Evolutionary conservation across 495 filamentous ascomycete genomes (phyloP).

Genomic region (Daldinia childiae): DNA sequence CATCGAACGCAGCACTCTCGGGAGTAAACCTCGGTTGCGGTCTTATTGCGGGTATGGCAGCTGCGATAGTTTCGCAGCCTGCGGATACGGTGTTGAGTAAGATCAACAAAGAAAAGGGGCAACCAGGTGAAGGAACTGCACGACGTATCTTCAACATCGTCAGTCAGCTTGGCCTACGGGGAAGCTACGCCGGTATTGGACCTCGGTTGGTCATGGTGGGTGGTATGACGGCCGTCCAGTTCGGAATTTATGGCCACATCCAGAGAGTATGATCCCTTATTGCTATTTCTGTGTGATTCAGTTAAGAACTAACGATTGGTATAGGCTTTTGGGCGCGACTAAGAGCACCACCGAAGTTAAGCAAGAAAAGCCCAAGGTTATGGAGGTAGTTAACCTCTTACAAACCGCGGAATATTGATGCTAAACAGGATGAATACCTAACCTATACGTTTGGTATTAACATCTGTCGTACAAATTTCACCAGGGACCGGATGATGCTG

Average conservation of each 20-base stretch:
- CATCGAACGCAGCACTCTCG: constrained; percentile 71
- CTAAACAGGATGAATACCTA: neutral
- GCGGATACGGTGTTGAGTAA: constrained; percentile 90
- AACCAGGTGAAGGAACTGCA: constrained; percentile 79
- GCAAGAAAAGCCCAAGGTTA: constrained; percentile 17
- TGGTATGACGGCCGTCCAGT: constrained; percentile 80
- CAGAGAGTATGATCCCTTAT: constrained; percentile 55
- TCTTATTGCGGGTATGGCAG: constrained; percentile 87
- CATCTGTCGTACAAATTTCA: constrained; percentile 14
- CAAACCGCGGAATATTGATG: constrained; percentile 26
- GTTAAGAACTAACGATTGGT: constrained; percentile 14
- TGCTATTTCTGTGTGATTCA: neutral
- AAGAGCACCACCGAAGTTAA: constrained; percentile 29
- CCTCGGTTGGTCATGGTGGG: constrained; percentile 79
- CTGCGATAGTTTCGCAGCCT: constrained; percentile 84
- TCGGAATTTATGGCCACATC: constrained; percentile 83
- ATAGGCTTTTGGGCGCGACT: constrained; percentile 44
- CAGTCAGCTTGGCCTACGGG: constrained; percentile 78
- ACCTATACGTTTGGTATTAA: neutral
- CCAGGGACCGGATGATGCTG: constrained; percentile 9
- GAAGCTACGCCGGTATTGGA: constrained; percentile 79
- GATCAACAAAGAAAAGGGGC: constrained; percentile 89
- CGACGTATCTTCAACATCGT: constrained; percentile 81
- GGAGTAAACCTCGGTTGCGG: constrained; percentile 82
- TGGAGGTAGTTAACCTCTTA: constrained; percentile 21